Conservation (phyloP, 2,329 filamentous ascomycete genomes). For the Scleromitrula shiraiana region DNA sequence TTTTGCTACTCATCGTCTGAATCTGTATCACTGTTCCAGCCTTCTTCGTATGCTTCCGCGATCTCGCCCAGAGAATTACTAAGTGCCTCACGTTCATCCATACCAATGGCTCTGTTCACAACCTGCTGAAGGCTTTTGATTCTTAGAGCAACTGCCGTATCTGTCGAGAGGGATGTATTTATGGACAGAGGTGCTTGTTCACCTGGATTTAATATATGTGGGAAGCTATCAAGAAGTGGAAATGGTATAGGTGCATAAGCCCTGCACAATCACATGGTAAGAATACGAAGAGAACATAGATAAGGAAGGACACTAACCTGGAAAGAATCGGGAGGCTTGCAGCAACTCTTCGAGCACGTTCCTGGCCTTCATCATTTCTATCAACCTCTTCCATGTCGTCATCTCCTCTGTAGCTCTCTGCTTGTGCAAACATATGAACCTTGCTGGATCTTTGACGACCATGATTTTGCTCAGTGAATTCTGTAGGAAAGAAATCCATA, state of each 20-base stretch:
- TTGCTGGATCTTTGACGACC: conserved; percentile 19
- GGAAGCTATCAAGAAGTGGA: conserved; percentile 78
- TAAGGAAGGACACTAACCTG: conserved; percentile 22
- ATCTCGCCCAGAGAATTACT: conserved; percentile 74
- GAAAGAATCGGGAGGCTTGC: conserved; percentile 27
- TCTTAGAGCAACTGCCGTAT: conserved; percentile 61
- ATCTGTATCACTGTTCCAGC: conserved; percentile 73
- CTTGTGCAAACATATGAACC: conserved; percentile 32
- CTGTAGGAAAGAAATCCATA: conserved; percentile 30
- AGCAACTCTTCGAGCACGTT: conserved; percentile 28
- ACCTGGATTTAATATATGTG: conserved; percentile 55
- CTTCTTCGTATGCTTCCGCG: conserved; percentile 81
- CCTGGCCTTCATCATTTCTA: conserved; percentile 25
- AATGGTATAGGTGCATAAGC: conserved; percentile 48
- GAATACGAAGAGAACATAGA: conserved; percentile 2
- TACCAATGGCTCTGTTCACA: conserved; percentile 51
- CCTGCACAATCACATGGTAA: conserved; percentile 25
- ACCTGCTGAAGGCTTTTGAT: conserved; percentile 59
- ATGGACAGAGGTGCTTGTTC: conserved; percentile 39
- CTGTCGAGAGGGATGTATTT: conserved; percentile 60
- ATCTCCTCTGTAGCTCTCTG: conserved; percentile 28
- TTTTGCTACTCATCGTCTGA: conserved; percentile 46
- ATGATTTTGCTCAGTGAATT: conserved; percentile 23
- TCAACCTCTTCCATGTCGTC: conserved; percentile 14
- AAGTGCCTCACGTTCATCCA: conserved; percentile 80